These are phyloP conservation scores for Diplodia seriata DNA, from an alignment of 2,329 filamentous ascomycete species.

Conservation along the genomic window DNA sequence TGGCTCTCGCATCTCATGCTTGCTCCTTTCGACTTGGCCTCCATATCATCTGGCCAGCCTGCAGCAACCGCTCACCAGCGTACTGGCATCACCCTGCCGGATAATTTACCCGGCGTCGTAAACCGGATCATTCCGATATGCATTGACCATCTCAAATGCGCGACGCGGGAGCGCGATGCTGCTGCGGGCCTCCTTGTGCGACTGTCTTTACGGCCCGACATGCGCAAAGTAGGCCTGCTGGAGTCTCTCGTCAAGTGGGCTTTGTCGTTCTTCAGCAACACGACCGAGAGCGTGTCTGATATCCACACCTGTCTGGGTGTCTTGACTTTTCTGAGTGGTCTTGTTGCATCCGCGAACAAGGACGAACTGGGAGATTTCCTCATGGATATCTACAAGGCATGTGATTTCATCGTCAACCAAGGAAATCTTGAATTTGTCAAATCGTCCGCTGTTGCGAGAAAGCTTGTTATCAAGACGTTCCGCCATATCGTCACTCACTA, in stretches of 20 bases:
- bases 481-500: constrained; percentile 74
- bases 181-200: constrained; percentile 84
- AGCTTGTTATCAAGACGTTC: constrained; percentile 83
- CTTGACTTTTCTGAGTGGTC: constrained; percentile 78
- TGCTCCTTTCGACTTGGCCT: constrained; percentile 87
- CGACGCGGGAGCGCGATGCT: constrained; percentile 88
- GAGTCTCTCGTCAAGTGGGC: constrained; percentile 74
- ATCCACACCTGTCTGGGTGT: constrained; percentile 81
- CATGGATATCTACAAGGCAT: constrained; percentile 68
- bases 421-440: constrained; percentile 63
- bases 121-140: constrained; percentile 74
- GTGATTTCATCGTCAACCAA: constrained; percentile 64
- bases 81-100: constrained; percentile 62
- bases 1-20: constrained; percentile 69
- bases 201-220: constrained; percentile 82
- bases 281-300: constrained; percentile 52
- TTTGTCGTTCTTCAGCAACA: constrained; percentile 63
- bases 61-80: constrained; percentile 39
- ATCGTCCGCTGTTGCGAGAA: constrained; percentile 79
- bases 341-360: constrained; percentile 74
- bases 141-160: constrained; percentile 71
- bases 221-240: constrained; percentile 79
- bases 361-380: constrained; percentile 75
- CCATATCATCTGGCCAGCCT: constrained; percentile 71
- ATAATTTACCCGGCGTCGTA: constrained; percentile 71